Base-by-base conservation (phyloP, 2,329 filamentous ascomycete species). In the Apiospora saccharicola region DNA sequence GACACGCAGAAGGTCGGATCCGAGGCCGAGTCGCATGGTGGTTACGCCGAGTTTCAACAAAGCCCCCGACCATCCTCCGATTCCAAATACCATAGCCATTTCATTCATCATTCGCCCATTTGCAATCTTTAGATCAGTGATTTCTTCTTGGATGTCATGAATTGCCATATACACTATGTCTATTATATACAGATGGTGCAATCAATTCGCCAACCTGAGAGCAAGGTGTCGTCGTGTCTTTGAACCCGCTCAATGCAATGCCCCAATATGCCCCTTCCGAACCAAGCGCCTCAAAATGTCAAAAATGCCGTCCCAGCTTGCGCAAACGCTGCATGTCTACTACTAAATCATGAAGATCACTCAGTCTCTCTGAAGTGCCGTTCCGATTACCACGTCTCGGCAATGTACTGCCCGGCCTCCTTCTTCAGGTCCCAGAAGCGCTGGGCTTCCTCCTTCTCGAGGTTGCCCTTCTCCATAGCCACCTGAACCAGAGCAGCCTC, bases 371-470 rank as follows among this genome's bases (percentile, higher is more conserved):
- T 13, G 57, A 64, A 19, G 19, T 19, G 53, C 30, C 26, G 26
- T 34, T 8, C 53, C 30, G 57, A 13, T 81, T 79, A 92, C 90
- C 90, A 92, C 7, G 90, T 92, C 85, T 92, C 95, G 73, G 96
- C 94, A 87, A 98, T 98, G 81, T 98, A 99, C 85, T 98, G 95
- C 4, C 95, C 95, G 37, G 91, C 94, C 76, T 95, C 92, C 86
- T 93, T 96, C 90, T 98, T 98, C 77, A 94, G 88, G 67, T 91
- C 86, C 96, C 96, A 98, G 82, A 98, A 99, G 75, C 92, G 90
- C 80, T 89, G 87, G 2, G 96, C 96, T 81, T 97, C 94, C 44
- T 95, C 91, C 30, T 88, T 86, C 80, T 94, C 93, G 70, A 99
- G 84, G 78, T 95, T 95, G 14, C 96, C 96, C 87, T 98, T 98